Base-by-base conservation (phyloP, 768 basidiomycete genomes). In the Lactarius psammicola region DNA sequence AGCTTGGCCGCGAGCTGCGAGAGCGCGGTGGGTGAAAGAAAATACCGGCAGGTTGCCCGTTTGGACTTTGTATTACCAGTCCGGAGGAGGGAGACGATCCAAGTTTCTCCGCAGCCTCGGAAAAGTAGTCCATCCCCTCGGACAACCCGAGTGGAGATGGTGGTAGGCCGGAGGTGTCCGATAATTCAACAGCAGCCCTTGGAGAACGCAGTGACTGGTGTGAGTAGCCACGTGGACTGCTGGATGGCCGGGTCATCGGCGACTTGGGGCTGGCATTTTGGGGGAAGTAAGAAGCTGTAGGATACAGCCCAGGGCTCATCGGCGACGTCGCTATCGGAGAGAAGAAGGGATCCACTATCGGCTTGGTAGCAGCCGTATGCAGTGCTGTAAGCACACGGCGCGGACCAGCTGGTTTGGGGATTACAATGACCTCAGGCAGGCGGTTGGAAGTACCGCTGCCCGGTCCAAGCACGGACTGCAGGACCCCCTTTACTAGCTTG, bases 341-440 rank as follows among this genome's bases (percentile, higher is more conserved):
- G 72, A 98, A 97, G 75, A 88, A 90, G 0, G 95, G 92, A 73
- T 99, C 96, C 34, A 99, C 86, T 13, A 85, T 73, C 0, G 97
- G 95, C 69, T 88, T 91, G 10, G 85, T 90, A 57, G 92, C 82
- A 1, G 95, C 95, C 4, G 93, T 98, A 74, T 96, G 90, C 20
- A 99, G 80, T 30, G 95, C 90, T 26, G 95, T 95, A 70, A 99
- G 79, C 71, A 98, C 88, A 10, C 96, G 87, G 44, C 96, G 86
- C 8, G 97, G 97, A 5, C 97, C 96, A 20, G 92, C 95, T 11
- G 96, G 96, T 77, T 98, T 99, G 26, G 95, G 96, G 44, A 98
- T 89, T 70, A 99, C 93, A 84, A 98, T 92, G 33, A 99, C 86
- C 71, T 99, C 97, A 1, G 97, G 89, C 13, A 90, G 75, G 18